Percentiles rank a stretch among this genome's conserved stretches.
phyloP scores from a whole-genome alignment of 805 yeast species.

The Monosporozyma unispora region DNA sequence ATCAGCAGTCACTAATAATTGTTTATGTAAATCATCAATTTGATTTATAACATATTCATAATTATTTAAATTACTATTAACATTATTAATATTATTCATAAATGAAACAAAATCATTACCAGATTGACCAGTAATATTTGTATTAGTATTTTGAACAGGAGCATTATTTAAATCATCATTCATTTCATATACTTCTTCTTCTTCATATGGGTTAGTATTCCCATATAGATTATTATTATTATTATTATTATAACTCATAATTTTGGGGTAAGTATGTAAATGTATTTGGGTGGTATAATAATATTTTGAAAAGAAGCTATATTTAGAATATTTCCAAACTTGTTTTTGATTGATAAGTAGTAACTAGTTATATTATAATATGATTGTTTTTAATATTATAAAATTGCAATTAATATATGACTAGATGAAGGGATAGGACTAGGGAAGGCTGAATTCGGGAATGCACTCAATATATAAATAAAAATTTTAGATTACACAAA shows the following conservation, averaged over 20 bases:
- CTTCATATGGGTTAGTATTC: slow-evolving; percentile 11
- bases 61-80: slow-evolving; percentile 60
- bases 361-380: no score
- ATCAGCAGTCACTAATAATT: slow-evolving; percentile 63
- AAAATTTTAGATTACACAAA: neutral
- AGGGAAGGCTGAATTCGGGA: neutral
- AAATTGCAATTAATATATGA: no score
- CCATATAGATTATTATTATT: slow-evolving; percentile 24
- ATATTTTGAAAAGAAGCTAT: no score
- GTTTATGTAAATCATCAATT: slow-evolving; percentile 61
- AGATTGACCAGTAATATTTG: neutral
- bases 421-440: neutral
- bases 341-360: no score
- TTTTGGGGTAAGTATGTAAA: no score
- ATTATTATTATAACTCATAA: slow-evolving; percentile 29
- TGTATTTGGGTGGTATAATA: neutral
- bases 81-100: slow-evolving; percentile 58
- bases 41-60: slow-evolving; percentile 62
- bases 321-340: no score
- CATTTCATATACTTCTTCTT: slow-evolving; percentile 7
- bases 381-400: no score
- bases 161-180: slow-evolving; percentile 3
- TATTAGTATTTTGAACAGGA: neutral
- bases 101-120: slow-evolving; percentile 48
- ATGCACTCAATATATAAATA: neutral